Conservation (phyloP, 192 early-diverging fungal species). For the Dissophora globulifera region DNA sequence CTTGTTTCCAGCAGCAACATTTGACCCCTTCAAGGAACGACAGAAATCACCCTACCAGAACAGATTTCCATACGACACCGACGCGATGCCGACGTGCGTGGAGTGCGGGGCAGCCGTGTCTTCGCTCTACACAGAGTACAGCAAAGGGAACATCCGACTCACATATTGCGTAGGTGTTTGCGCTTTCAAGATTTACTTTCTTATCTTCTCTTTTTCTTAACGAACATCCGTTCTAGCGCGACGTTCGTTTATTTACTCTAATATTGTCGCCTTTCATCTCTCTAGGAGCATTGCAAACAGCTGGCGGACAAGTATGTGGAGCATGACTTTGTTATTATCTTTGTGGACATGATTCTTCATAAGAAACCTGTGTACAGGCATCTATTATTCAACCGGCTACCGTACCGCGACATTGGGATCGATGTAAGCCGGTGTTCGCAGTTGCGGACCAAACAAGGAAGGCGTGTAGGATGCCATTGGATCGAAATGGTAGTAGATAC, state of each 20-base stretch:
- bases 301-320: slow-evolving; percentile 96
- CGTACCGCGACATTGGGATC: slow-evolving; percentile 59
- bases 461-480: not conserved
- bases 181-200: too few relatives aligned
- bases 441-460: too few relatives aligned
- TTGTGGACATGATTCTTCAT: slow-evolving; percentile 93
- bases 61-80: not conserved
- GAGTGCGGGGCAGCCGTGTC: slow-evolving; percentile 78
- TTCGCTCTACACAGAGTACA: slow-evolving; percentile 84
- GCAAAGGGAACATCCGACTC: slow-evolving; percentile 83
- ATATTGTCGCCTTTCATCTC: not conserved
- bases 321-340: slow-evolving; percentile 86
- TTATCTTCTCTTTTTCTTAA: not conserved
- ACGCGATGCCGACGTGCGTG: slow-evolving; percentile 75
- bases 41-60: not conserved
- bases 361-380: slow-evolving; percentile 90
- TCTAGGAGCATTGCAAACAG: slow-evolving; percentile 72
- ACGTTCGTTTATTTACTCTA: too few relatives aligned
- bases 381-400: slow-evolving; percentile 82
- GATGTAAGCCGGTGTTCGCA: slow-evolving; percentile 44
- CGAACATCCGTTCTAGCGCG: too few relatives aligned
- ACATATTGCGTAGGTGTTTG: slow-evolving; percentile 74
- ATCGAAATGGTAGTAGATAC: not conserved
- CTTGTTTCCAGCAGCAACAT: too few relatives aligned
- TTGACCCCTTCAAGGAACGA: too few relatives aligned